Percentiles rank a stretch among this genome's conserved stretches.
Evolutionary conservation across 2,329 filamentous ascomycete genomes (phyloP).

Genomic region (Sphaceloma murrayae): DNA sequence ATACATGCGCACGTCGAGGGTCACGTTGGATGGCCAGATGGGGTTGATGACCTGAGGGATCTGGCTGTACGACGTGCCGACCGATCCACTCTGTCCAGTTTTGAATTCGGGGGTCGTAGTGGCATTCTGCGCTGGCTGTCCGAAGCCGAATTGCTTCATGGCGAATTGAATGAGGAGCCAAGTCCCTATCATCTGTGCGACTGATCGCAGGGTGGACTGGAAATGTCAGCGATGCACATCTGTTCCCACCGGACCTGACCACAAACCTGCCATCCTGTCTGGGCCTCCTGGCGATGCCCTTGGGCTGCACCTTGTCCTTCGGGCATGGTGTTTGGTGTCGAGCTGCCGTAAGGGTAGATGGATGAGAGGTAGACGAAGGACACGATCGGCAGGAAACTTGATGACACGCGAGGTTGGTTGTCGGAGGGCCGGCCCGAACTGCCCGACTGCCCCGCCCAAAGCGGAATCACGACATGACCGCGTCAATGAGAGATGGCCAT

Average conservation of each 20-base stretch:
- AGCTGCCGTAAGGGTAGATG: not conserved
- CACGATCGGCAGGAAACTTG: not conserved
- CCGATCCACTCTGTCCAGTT: conserved; percentile 14
- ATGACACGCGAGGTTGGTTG: not conserved
- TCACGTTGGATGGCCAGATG: conserved; percentile 73
- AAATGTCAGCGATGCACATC: not conserved
- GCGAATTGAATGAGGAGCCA: conserved; percentile 51
- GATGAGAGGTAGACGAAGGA: not conserved
- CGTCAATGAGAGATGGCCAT: no score
- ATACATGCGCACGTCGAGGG: conserved; percentile 75
- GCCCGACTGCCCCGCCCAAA: not conserved
- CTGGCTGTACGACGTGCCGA: conserved; percentile 41
- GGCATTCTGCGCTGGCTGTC: conserved; percentile 19
- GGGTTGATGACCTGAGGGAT: conserved; percentile 67
- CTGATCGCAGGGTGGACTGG: conserved; percentile 22
- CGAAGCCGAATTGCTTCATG: conserved; percentile 44
- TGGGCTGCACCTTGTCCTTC: conserved; percentile 15
- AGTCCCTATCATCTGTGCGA: conserved; percentile 48
- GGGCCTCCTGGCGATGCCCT: conserved; percentile 10
- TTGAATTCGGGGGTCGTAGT: conserved; percentile 29
- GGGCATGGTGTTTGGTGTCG: conserved; percentile 14
- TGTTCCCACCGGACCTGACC: not conserved
- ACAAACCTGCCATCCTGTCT: conserved; percentile 15
- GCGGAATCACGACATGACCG: not conserved
- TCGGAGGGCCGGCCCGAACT: not conserved